phyloP scores from a whole-genome alignment of 805 yeast species.

The Pichia nanzhaoensis region DNA sequence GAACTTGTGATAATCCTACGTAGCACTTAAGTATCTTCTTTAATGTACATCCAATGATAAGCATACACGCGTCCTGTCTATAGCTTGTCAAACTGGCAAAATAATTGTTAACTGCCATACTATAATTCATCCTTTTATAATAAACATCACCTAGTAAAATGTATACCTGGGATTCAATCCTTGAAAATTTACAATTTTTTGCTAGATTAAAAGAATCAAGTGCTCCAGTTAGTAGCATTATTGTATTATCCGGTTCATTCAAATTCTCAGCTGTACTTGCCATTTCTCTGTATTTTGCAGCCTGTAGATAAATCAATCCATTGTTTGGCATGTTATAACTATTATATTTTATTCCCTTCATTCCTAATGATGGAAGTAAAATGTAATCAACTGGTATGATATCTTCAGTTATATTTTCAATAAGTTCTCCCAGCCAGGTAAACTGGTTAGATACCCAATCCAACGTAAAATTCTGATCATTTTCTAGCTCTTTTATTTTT shows the following conservation, averaged over 20 bases:
- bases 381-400: constrained; percentile 33
- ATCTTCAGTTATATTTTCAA: constrained; percentile 30
- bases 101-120: constrained; percentile 37
- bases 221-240: constrained; percentile 31
- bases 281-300: constrained; percentile 19
- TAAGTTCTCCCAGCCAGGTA: constrained; percentile 56
- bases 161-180: constrained; percentile 38
- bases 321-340: constrained; percentile 35
- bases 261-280: not conserved
- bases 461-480: not conserved
- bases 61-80: constrained; percentile 37
- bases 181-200: constrained; percentile 29
- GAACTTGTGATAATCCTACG: constrained; percentile 24
- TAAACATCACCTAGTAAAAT: constrained; percentile 48
- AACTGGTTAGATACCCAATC: constrained; percentile 62
- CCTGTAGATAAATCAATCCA: constrained; percentile 37
- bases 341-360: constrained; percentile 10
- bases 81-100: constrained; percentile 33
- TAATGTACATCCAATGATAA: constrained; percentile 29
- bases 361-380: constrained; percentile 26
- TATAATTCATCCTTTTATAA: constrained; percentile 28
- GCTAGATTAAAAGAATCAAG: constrained; percentile 33
- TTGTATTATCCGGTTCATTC: constrained; percentile 7
- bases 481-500: constrained; percentile 31
- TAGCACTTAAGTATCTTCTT: constrained; percentile 36